Evolutionary conservation across 257 asterid species (phyloP).

Genomic region (Petunia axillaris): DNA sequence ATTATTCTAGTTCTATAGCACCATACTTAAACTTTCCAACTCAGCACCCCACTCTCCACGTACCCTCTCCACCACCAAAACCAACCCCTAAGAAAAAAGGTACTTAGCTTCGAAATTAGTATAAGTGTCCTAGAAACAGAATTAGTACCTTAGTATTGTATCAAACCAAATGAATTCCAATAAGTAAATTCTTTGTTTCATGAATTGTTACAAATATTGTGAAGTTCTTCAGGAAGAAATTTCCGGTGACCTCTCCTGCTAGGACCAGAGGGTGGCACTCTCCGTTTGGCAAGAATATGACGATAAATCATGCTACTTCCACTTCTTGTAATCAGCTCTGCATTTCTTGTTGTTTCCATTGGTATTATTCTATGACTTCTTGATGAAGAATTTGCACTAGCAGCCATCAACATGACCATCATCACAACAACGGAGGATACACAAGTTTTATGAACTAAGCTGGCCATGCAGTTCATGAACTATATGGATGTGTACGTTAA

Average conservation of each 20-base stretch:
- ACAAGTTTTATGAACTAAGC: not conserved
- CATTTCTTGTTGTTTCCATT: not conserved
- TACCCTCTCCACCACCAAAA: not conserved
- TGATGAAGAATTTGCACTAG: not conserved
- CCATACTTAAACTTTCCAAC: not conserved
- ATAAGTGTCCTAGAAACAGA: not conserved
- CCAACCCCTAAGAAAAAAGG: not conserved
- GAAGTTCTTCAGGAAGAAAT: not conserved
- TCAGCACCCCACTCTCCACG: too few species aligned
- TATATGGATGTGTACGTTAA: not conserved
- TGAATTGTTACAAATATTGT: conserved; percentile 1
- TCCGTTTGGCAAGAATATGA: conserved; percentile 15
- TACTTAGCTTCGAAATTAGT: not conserved
- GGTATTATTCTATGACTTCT: not conserved
- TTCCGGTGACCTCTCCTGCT: conserved; percentile 25
- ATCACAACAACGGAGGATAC: conserved; percentile 3
- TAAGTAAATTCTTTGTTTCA: not conserved
- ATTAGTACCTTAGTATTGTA: not conserved
- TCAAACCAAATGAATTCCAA: not conserved
- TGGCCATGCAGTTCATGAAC: conserved; percentile 20
- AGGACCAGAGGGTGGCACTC: conserved; percentile 27
- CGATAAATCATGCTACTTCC: not conserved
- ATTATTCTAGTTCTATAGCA: not conserved
- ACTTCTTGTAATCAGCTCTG: not conserved
- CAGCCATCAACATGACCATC: conserved; percentile 16